Percentiles rank a stretch among this genome's conserved stretches.
phyloP scores from a whole-genome alignment of 495 filamentous ascomycete genomes.

The Aspergillus baeticus region DNA sequence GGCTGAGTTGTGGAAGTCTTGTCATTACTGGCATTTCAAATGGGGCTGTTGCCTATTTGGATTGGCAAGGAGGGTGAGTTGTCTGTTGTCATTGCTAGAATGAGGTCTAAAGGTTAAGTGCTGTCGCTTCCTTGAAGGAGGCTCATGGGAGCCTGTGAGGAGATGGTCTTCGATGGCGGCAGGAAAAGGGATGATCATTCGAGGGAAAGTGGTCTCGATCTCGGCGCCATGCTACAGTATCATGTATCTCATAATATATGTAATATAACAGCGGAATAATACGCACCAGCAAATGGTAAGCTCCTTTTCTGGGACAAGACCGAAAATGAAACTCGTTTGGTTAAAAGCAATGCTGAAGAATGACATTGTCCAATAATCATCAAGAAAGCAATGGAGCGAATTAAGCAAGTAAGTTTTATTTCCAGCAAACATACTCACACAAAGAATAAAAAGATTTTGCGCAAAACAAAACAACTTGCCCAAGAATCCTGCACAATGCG shows the following conservation, averaged over 20 bases:
- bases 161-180: not conserved
- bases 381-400: not conserved
- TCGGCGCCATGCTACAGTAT: not conserved
- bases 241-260: not conserved
- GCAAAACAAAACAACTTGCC: not conserved
- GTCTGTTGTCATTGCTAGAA: too few species aligned
- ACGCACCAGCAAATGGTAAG: not conserved
- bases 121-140: too few species aligned
- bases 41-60: not conserved
- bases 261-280: not conserved
- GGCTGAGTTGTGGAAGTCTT: not conserved
- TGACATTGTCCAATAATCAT: not conserved
- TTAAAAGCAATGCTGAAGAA: not conserved
- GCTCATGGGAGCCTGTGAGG: not conserved
- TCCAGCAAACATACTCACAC: slow-evolving; percentile 3
- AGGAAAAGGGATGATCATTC: not conserved
- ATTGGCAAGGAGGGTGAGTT: too few species aligned
- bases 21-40: not conserved
- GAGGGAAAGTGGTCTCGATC: not conserved
- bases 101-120: too few species aligned
- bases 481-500: slow-evolving; percentile 2
- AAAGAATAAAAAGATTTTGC: slow-evolving; percentile 3
- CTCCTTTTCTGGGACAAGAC: not conserved
- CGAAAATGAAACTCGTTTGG: not conserved
- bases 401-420: slow-evolving; percentile 9